A percentile compares a stretch with the other conserved stretches of the same genome.
Conservation (phyloP, 805 yeast species). For the Grigorovia humatica region DNA sequence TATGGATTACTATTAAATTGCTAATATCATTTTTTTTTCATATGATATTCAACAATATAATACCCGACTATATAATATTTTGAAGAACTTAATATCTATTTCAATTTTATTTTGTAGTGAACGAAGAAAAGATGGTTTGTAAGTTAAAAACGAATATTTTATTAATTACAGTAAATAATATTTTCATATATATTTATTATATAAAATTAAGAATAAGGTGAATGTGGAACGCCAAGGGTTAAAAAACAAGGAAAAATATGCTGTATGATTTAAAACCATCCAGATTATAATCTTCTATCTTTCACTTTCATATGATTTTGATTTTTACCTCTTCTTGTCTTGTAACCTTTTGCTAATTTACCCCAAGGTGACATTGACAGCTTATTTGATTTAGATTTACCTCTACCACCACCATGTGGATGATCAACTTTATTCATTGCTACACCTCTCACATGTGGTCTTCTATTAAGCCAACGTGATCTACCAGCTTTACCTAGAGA, state of each 20-base stretch:
- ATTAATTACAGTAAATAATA: neutral
- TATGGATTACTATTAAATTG: neutral
- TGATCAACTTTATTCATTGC: constrained; percentile 97
- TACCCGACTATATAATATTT: neutral
- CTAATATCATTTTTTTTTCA: neutral
- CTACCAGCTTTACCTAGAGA: constrained; percentile 96
- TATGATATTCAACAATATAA: neutral
- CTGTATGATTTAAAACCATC: too few species aligned
- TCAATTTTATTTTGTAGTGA: too few species aligned
- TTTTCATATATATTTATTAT: too few species aligned
- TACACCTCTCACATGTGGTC: constrained; percentile 95
- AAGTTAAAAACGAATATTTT: neutral
- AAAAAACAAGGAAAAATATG: neutral
- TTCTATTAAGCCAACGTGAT: constrained; percentile 79
- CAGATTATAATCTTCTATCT: constrained; percentile 48
- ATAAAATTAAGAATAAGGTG: too few species aligned
- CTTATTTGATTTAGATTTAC: constrained; percentile 95
- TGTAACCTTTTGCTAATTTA: constrained; percentile 79
- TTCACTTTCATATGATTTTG: constrained; percentile 75
- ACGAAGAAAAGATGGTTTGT: neutral
- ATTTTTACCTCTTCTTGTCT: constrained; percentile 86
- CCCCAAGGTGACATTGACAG: constrained; percentile 96
- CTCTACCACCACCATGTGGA: constrained; percentile 99
- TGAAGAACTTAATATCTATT: neutral
- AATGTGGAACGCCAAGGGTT: neutral